Evolutionary conservation across 257 asterid species (phyloP).

Genomic region (Agastache rugosa): DNA sequence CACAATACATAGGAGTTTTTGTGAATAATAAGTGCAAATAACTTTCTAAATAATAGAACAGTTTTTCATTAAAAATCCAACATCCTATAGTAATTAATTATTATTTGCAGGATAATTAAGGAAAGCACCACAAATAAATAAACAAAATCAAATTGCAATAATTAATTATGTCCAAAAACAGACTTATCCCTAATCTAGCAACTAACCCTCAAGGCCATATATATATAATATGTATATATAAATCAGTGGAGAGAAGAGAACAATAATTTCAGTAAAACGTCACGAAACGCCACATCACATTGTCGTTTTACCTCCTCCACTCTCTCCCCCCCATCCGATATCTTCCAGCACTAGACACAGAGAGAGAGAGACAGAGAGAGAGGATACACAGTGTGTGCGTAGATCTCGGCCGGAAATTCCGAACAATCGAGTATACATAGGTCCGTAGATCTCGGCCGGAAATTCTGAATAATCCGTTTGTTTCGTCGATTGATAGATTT

Average conservation of each 20-base stretch:
- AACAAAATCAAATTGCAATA: background rate
- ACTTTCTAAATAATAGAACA: background rate
- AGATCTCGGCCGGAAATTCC: slow-evolving; percentile 1
- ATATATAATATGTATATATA: background rate
- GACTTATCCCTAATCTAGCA: slow-evolving; percentile 6
- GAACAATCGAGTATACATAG: background rate
- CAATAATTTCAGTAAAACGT: background rate
- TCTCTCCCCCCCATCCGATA: slow-evolving; percentile 9
- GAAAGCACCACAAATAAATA: background rate
- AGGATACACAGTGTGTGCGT: slow-evolving; percentile 1
- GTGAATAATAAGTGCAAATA: no score
- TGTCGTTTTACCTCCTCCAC: slow-evolving; percentile 36
- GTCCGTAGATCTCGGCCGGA: slow-evolving; percentile 20
- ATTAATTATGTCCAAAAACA: background rate
- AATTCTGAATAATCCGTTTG: slow-evolving; percentile 1
- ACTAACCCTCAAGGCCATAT: background rate
- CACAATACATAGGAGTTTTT: no score
- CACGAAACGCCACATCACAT: slow-evolving; percentile 30
- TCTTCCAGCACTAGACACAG: slow-evolving; percentile 17
- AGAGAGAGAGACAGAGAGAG: background rate
- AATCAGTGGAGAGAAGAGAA: background rate
- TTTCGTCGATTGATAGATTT: no score
- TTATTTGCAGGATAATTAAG: no score
- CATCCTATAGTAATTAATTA: background rate
- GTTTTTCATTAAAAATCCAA: background rate